Base-by-base conservation (phyloP, 2,329 filamentous ascomycete species). In the Bipolaris victoriae region DNA sequence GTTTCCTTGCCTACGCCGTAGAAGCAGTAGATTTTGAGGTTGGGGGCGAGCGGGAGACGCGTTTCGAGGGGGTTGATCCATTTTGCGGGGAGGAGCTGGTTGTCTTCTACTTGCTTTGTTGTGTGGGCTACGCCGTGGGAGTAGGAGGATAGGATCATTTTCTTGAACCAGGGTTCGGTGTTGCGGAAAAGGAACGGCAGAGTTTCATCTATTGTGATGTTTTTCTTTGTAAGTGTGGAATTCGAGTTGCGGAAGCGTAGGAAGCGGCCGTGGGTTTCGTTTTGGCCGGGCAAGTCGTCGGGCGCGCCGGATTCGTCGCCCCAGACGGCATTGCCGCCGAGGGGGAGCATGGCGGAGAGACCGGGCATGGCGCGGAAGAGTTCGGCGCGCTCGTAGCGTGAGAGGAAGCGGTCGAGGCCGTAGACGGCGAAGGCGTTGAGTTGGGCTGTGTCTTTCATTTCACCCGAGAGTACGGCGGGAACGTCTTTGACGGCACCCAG, bases 381-480 rank as follows among this genome's bases (percentile, higher is more conserved):
- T 71, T 98, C 92, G 0, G 91, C 92, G 50, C 95, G 86, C 75
- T 99, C 95, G 63, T 93, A 88, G 68, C 90, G 91, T 68, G 89
- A 93, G 45, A 99, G 81, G 74, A 99, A 99, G 72, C 95, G 97
- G 76, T 99, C 95, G 9, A 99, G 84, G 0, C 95, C 95, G 69
- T 98, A 98, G 1, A 99, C 94, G 7, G 95, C 95, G 75, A 98
- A 96, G 2, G 94, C 87, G 69, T 98, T 98, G 20, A 99, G 85
- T 76, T 98, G 95, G 1, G 94, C 95, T 0, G 95, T 99, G 71
- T 99, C 95, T 65, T 94, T 92, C 95, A 99, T 99, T 77, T 99
- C 95, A 29, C 95, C 95, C 0, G 93, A 97, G 1, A 99, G 82
- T 0, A 98, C 86, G 0, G 95, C 94, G 0, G 95, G 91, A 35